These are phyloP conservation scores for Dothidotthia symphoricarpi DNA, from an alignment of 2,329 filamentous ascomycete genomes.

Conservation along the genomic window DNA sequence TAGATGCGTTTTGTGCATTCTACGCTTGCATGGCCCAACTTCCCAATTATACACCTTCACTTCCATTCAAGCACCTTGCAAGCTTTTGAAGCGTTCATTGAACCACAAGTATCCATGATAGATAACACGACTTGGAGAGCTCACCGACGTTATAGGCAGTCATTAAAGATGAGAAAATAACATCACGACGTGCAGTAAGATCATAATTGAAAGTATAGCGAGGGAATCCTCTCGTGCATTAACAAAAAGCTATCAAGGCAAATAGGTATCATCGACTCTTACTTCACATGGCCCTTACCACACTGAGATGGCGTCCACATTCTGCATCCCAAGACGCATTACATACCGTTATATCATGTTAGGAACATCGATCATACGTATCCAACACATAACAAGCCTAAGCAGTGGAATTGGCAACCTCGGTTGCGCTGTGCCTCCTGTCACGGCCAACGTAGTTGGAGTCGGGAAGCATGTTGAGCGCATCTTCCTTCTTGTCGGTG, in stretches of 20 bases:
- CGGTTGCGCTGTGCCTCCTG: constrained; percentile 25
- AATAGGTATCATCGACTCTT: constrained; percentile 10
- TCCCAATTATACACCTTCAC: no score
- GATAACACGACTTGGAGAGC: no score
- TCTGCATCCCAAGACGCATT: background rate
- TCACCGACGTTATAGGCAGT: no score
- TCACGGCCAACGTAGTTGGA: constrained; percentile 36
- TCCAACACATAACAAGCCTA: background rate
- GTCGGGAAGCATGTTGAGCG: constrained; percentile 60
- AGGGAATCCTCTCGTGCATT: constrained; percentile 4
- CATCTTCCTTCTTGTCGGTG: constrained; percentile 67
- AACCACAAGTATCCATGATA: no score
- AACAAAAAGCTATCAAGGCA: constrained; percentile 4
- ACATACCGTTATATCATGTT: constrained; percentile 4
- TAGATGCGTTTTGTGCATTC: no score
- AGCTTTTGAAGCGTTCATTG: no score
- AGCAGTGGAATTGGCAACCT: constrained; percentile 16
- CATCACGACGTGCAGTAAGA: no score
- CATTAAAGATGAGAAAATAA: no score
- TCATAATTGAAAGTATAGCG: background rate
- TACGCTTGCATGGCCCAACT: no score
- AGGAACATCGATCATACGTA: background rate
- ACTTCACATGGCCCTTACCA: background rate
- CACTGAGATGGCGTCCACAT: no score
- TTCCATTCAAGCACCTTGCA: no score